phyloP scores from a whole-genome alignment of 805 yeast species.

The Lachancea dasiensis region DNA sequence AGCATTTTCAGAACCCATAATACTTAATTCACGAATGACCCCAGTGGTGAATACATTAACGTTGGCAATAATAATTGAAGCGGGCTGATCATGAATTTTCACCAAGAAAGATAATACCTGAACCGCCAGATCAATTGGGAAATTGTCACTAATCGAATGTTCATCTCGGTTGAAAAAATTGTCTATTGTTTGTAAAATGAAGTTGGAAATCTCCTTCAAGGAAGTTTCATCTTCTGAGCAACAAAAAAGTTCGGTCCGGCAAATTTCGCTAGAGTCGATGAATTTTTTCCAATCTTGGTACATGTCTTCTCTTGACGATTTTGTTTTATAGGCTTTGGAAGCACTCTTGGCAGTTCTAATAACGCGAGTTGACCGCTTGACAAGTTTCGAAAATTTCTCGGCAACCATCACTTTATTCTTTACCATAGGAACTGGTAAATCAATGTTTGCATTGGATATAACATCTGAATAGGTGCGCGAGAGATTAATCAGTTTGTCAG shows the following conservation, averaged over 20 bases:
- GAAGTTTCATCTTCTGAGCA: slow-evolving; percentile 29
- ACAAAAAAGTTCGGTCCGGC: slow-evolving; percentile 10
- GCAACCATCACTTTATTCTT: slow-evolving; percentile 50
- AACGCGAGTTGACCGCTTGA: slow-evolving; percentile 49
- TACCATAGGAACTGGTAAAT: slow-evolving; percentile 46
- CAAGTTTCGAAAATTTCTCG: slow-evolving; percentile 44
- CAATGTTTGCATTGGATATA: slow-evolving; percentile 35
- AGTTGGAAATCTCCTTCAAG: slow-evolving; percentile 2
- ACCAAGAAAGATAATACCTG: slow-evolving; percentile 40
- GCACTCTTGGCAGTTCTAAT: slow-evolving; percentile 49
- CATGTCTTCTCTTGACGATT: slow-evolving; percentile 36
- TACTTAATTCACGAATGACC: slow-evolving; percentile 55
- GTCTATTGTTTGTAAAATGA: slow-evolving; percentile 2
- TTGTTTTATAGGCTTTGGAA: slow-evolving; percentile 37
- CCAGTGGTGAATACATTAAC: slow-evolving; percentile 50
- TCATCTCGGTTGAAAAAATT: slow-evolving; percentile 4
- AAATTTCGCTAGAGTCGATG: slow-evolving; percentile 32
- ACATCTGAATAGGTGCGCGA: slow-evolving; percentile 44
- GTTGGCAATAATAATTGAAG: slow-evolving; percentile 50
- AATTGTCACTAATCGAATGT: slow-evolving; percentile 1
- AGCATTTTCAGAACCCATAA: slow-evolving; percentile 53
- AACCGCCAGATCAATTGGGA: slow-evolving; percentile 28
- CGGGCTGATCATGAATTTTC: slow-evolving; percentile 44
- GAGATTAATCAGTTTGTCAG: slow-evolving; percentile 49
- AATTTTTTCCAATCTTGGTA: slow-evolving; percentile 48